Conservation (phyloP, 495 filamentous ascomycete species). For the Chaetomium cochliodes region DNA sequence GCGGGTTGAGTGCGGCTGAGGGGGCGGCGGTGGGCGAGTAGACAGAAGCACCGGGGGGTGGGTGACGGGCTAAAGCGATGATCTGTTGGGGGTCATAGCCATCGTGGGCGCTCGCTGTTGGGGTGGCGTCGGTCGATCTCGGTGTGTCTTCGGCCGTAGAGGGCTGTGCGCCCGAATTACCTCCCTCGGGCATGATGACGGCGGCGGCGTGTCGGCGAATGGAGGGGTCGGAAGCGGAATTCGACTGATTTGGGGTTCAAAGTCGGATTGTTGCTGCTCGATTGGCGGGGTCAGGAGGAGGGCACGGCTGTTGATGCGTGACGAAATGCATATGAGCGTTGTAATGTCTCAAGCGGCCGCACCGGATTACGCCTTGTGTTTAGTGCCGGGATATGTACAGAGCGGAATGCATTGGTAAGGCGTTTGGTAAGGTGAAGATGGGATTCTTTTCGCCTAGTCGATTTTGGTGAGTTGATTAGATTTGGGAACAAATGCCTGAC, state of each 20-base stretch:
- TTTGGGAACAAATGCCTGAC: not conserved
- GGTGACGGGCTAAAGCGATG: constrained; percentile 60
- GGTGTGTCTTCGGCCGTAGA: constrained; percentile 22
- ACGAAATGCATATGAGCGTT: constrained; percentile 6
- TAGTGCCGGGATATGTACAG: not conserved
- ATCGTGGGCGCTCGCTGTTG: constrained; percentile 24
- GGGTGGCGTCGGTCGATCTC: constrained; percentile 15
- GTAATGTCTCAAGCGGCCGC: not conserved
- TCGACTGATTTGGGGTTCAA: not conserved
- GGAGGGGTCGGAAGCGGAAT: not conserved
- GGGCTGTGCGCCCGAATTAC: constrained; percentile 11
- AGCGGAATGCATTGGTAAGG: not conserved
- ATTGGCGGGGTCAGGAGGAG: constrained; percentile 10
- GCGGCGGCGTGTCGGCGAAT: not conserved
- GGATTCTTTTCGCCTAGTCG: not conserved
- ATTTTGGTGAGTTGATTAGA: constrained; percentile 1
- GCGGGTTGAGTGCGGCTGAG: constrained; percentile 53
- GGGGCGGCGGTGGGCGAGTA: constrained; percentile 45
- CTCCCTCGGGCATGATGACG: constrained; percentile 23
- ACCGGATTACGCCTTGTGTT: not conserved
- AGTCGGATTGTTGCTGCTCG: not conserved
- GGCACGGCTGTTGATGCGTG: not conserved
- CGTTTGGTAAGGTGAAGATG: not conserved
- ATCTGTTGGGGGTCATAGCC: constrained; percentile 60
- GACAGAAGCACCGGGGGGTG: constrained; percentile 62